Conservation (phyloP, 2,329 filamentous ascomycete genomes). For the Lecanicillium sp. region DNA sequence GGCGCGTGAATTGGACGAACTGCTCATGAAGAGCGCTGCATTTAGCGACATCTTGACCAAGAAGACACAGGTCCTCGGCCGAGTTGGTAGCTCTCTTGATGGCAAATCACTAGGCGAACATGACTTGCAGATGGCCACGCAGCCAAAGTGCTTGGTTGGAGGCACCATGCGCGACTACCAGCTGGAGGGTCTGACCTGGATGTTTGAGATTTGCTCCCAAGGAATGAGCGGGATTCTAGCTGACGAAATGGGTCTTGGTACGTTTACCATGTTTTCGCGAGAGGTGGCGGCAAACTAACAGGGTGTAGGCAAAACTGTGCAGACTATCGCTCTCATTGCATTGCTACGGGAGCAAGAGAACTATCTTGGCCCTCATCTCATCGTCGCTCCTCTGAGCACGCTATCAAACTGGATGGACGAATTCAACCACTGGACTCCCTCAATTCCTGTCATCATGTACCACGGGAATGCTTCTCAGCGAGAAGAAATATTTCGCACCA, state of each 20-base stretch:
- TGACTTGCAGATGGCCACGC: constrained; percentile 70
- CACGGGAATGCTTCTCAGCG: constrained; percentile 76
- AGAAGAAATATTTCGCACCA: constrained; percentile 63
- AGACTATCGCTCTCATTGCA: constrained; percentile 81
- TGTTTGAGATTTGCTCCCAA: constrained; percentile 73
- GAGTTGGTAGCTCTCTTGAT: constrained; percentile 52
- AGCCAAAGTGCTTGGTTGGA: constrained; percentile 76
- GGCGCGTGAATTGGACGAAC: constrained; percentile 49
- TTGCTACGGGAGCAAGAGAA: constrained; percentile 79
- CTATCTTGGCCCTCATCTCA: constrained; percentile 78
- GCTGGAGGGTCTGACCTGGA: constrained; percentile 89
- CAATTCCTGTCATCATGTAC: constrained; percentile 82
- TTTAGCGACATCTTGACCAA: constrained; percentile 56
- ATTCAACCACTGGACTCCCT: constrained; percentile 82
- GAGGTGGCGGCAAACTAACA: constrained; percentile 9
- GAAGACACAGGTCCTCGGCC: constrained; percentile 54
- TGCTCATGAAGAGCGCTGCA: constrained; percentile 49
- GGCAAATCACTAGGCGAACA: constrained; percentile 53
- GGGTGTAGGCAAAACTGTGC: constrained; percentile 70
- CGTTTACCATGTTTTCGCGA: constrained; percentile 11
- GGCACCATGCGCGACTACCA: constrained; percentile 94
- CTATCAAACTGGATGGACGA: constrained; percentile 95
- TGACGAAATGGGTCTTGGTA: constrained; percentile 83
- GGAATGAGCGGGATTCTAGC: constrained; percentile 86
- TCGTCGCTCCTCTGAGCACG: constrained; percentile 84